Conservation (phyloP, 495 filamentous ascomycete species). For the Terfezia boudieri region DNA sequence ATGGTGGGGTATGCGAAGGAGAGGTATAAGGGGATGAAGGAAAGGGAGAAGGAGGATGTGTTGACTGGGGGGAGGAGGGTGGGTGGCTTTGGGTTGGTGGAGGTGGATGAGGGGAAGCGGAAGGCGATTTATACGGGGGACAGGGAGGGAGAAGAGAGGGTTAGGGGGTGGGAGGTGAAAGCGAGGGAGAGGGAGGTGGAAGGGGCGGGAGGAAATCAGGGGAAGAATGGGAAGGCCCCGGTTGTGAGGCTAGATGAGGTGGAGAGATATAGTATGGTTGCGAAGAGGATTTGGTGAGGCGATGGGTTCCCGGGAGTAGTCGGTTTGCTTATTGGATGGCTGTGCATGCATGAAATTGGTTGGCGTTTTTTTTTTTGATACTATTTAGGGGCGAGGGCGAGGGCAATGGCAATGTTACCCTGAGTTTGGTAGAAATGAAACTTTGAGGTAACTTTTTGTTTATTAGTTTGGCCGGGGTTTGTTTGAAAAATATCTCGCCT, state of each 20-base stretch:
- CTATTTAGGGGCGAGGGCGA: no score
- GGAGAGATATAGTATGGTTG: conserved; percentile 73
- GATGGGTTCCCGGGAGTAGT: no score
- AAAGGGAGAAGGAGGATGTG: conserved; percentile 30
- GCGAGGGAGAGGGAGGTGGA: conserved; percentile 33
- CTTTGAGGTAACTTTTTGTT: no score
- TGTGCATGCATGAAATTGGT: no score
- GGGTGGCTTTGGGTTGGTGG: conserved; percentile 64
- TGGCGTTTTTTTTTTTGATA: no score
- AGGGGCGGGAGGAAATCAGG: conserved; percentile 1
- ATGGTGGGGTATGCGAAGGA: conserved; percentile 51
- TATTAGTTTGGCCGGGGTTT: no score
- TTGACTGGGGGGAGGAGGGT: conserved; percentile 49
- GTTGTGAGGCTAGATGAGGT: conserved; percentile 38
- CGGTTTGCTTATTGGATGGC: no score
- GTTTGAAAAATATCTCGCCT: no score
- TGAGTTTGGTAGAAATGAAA: no score
- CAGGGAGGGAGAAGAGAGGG: conserved; percentile 34
- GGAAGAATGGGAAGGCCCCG: conserved; percentile 12
- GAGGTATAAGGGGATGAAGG: conserved; percentile 63
- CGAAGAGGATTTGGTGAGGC: conserved; percentile 44
- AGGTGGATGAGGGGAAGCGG: conserved; percentile 70
- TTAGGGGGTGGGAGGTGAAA: conserved; percentile 44
- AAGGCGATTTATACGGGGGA: conserved; percentile 77
- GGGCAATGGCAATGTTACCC: no score